phyloP scores from a whole-genome alignment of 2,329 filamentous ascomycete species.

The Trichoderma sp. region DNA sequence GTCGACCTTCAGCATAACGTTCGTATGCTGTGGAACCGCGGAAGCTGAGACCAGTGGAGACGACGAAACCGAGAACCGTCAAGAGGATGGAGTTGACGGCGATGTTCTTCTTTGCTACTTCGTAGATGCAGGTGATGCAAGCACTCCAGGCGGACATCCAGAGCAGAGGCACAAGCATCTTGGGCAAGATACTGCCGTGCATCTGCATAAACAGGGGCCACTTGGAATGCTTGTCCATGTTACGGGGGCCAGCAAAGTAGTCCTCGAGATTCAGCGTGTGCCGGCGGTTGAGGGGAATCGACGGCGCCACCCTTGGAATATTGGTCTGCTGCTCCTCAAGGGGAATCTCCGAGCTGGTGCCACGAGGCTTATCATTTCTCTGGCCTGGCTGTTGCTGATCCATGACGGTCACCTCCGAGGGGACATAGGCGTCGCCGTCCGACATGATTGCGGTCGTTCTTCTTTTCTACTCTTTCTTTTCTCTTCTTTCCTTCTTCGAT shows the following conservation, averaged over 20 bases:
- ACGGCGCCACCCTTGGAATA: conserved; percentile 17
- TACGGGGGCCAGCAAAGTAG: conserved; percentile 64
- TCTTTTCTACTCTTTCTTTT: neutral
- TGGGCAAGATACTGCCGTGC: conserved; percentile 71
- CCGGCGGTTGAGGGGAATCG: conserved; percentile 30
- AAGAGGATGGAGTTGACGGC: conserved; percentile 50
- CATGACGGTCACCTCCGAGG: neutral
- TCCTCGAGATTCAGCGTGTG: conserved; percentile 52
- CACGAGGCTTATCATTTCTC: neutral
- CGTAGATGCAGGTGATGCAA: conserved; percentile 56
- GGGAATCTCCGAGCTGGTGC: conserved; percentile 2
- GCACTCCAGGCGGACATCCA: conserved; percentile 65
- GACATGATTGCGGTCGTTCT: conserved; percentile 8
- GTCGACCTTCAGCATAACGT: conserved; percentile 62
- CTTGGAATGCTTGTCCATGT: conserved; percentile 71
- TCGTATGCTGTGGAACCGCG: conserved; percentile 76
- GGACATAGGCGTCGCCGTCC: neutral
- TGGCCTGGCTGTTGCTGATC: neutral
- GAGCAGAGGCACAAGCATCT: conserved; percentile 66
- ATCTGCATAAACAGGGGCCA: conserved; percentile 72
- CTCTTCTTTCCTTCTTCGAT: neutral
- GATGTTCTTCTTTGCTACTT: conserved; percentile 40
- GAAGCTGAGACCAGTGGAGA: conserved; percentile 75
- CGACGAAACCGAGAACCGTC: conserved; percentile 77
- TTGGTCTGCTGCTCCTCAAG: neutral